These are phyloP conservation scores for Oryza longistaminata DNA, from an alignment of 176 grass and related monocot species.

Conservation along the genomic window DNA sequence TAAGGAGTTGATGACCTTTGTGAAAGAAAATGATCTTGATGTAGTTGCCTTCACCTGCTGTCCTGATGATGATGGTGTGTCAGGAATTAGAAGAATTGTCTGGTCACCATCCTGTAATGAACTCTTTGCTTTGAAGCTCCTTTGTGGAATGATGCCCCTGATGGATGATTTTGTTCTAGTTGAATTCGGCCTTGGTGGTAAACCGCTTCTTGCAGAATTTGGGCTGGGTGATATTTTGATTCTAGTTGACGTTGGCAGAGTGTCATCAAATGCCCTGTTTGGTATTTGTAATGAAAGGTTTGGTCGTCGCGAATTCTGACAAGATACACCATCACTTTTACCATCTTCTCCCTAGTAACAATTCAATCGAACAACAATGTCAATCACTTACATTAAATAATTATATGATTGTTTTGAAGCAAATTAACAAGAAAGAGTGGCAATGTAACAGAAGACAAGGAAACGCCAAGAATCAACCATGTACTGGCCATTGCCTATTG, in stretches of 20 bases:
- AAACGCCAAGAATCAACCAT: neutral
- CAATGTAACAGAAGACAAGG: neutral
- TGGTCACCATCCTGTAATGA: constrained; percentile 53
- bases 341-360: neutral
- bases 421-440: neutral
- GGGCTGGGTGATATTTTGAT: constrained; percentile 55
- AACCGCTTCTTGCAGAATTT: constrained; percentile 53
- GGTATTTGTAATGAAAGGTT: constrained; percentile 76
- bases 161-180: constrained; percentile 71
- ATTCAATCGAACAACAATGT: neutral
- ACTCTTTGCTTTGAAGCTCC: constrained; percentile 58
- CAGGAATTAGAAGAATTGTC: constrained; percentile 57
- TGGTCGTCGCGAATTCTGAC: constrained; percentile 19
- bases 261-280: constrained; percentile 54
- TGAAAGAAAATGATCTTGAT: constrained; percentile 63
- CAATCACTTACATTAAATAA: neutral
- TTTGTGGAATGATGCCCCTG: constrained; percentile 53
- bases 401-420: neutral
- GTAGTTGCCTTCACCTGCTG: constrained; percentile 49
- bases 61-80: constrained; percentile 48
- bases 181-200: constrained; percentile 68
- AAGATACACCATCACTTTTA: neutral
- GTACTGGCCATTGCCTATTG: neutral
- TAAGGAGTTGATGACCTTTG: constrained; percentile 58
- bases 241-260: constrained; percentile 47